Base-by-base conservation (phyloP, 805 yeast species). In the Myxozyma neotropica region DNA sequence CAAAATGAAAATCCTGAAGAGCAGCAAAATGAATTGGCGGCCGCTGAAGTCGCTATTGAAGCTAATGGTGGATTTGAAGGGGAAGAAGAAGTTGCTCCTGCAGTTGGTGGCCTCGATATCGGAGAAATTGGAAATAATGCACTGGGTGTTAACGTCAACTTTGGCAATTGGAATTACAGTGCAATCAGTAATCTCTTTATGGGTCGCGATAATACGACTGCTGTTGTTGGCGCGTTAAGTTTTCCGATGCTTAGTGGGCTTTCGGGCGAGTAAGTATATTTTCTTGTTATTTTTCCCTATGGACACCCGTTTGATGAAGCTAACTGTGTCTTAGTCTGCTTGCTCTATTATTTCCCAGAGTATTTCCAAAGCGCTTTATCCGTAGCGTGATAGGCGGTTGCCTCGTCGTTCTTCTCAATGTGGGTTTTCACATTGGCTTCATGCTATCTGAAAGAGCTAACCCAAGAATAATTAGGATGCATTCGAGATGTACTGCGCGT, bases 401-500 rank as follows among this genome's bases (percentile, higher is more conserved):
- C 12, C 47, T 61, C 15, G 58, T 61, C 8, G 50, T 54, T 8
- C 48, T 58, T 13, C 8, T 52, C 19, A 59, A 59, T 45, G 64
- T 59, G 39, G 27, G 49, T 45, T n/a, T 24, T 19, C n/a, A 4
- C 4, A n/a, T 31, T 4, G 13, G 4, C 13, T 17, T 5, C 31
- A 26, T 12, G 12, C 2, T 4, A n/a, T 19, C 12, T 17, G 35
- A 19, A 19, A 15, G n/a, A n/a, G 17, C n/a, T n/a, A n/a, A n/a
- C n/a, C n/a, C n/a, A n/a, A n/a, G n/a, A n/a, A n/a, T n/a, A n/a
- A n/a, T n/a, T 17, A 59, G 63, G 57, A 61, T 29, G 58, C 53
- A 27, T 61, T 61, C 17, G 53, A 58, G 26, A 42, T 59, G 42
- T 61, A 61, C 46, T 59, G 58, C 33, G 47, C 63, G n/a, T 61